A percentile compares a stretch with the other conserved stretches of the same genome.
These are phyloP conservation scores for Cajanus cajan DNA, from an alignment of 306 rosid species.

Conservation along the genomic window DNA sequence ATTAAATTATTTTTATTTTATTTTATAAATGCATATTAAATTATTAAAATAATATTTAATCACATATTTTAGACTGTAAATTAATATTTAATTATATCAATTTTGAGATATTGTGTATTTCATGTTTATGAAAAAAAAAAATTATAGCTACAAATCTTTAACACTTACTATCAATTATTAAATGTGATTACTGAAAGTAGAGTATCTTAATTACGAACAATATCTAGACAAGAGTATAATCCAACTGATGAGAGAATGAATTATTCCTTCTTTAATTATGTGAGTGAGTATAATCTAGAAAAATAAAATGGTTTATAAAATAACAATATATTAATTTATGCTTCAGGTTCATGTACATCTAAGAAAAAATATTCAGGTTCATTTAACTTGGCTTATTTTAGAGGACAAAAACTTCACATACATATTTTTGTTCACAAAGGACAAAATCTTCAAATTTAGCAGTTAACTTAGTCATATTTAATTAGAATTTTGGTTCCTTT, in stretches of 20 bases:
- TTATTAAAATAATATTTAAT: too few species aligned
- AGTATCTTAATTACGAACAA: too few species aligned
- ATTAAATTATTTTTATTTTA: too few species aligned
- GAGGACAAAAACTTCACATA: not conserved
- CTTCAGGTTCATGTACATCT: conserved; percentile 19
- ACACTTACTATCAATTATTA: too few species aligned
- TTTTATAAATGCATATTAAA: too few species aligned
- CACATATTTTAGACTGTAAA: too few species aligned
- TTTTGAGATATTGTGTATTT: too few species aligned
- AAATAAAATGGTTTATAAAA: conserved; percentile 4
- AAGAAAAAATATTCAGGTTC: conserved; percentile 20
- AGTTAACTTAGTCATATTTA: not conserved
- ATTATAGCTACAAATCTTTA: too few species aligned
- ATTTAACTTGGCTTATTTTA: conserved; percentile 26
- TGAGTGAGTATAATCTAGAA: not conserved
- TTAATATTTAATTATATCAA: too few species aligned
- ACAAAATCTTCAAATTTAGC: not conserved
- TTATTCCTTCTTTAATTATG: not conserved
- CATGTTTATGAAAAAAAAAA: too few species aligned
- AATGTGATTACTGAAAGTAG: too few species aligned
- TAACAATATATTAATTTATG: not conserved
- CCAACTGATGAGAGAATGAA: not conserved
- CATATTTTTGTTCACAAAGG: not conserved
- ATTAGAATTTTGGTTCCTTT: not conserved
- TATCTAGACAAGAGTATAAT: too few species aligned